Evolutionary conservation across 1,139 yeast species (phyloP), one percentile per base, ranked within the genome.

Genomic region (Suhomyces bolitotheri): DNA sequence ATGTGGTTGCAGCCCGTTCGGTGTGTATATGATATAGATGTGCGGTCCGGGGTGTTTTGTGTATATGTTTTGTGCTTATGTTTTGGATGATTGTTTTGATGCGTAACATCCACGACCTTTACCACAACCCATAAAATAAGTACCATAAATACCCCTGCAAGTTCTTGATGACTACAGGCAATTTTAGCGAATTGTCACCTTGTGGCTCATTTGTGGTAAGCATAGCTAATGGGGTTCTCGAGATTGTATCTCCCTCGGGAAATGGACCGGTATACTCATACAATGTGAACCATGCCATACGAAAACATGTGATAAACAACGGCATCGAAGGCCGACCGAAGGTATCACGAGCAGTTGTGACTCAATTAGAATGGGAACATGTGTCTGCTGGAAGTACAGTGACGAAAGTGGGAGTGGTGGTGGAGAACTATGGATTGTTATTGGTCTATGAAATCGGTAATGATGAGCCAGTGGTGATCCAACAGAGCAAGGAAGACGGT

Each of bases 331-430:
- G 22, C 16, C 14, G 22, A 12, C 35, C 36, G n/a, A 17, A 22
- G n/a, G 25, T 22, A 7, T 19, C 36, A 6, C 16, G 20, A 20
- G 34, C 44, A 5, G 8, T 17, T 5, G 34, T 47, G 4, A 32
- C 37, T 22, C 59, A 50, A 34, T 17, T 58, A 15, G 45, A 33
- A 28, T 66, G 71, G 72, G 73, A 66, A 34, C 29, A 34, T 6
- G 44, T 58, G 5, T 16, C 31, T 1, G 29, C 37, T 1, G 46
- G 39, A 2, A 16, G 28, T 2, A 33, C 16, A 4, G 42, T 56
- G 27, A 42, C 61, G 16, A 62, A 66, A 39, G 29, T 64, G 14
- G 71, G 63, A 0, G 38, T 64, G 2, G 45, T 51, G 16, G 48
- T 62, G 4, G 53, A 52, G 4, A 48, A 51, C 23, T 44, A 46